Evolutionary conservation across 192 early-diverging fungal species (phyloP), one percentile per base, ranked within the genome.

Genomic region (Backusella tuberculispora): DNA sequence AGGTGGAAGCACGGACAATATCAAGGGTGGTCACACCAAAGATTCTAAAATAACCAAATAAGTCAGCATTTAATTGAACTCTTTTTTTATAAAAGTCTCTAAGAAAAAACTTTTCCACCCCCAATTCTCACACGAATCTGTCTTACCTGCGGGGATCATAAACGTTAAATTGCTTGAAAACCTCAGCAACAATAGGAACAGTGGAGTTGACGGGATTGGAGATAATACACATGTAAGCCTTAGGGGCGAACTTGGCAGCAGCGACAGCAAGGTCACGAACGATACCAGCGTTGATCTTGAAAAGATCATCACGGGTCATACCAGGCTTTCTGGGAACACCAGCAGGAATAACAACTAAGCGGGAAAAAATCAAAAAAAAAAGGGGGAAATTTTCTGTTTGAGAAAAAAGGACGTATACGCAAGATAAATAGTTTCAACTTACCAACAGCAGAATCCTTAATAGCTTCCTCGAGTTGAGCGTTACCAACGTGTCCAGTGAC

Each of bases 141-240:
- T 42, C 24, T 56, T 72, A 72, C 71, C 53, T 72, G 63, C 63
- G 56, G 75, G 92, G 89, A 80, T 97, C 92, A 82, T 92, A 96
- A 70, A 95, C 93, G 74, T 89, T 90, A 71, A 65, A 65, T 47
- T 92, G 89, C 91, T 96, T 96, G 81, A 95, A 90, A 46, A 93
- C 91, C 85, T 97, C 94, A 72, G 96, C 91, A 85, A 95, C 90
- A 78, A 97, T 97, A 66, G 96, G 96, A 56, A 97, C 96, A 76
- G 96, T 97, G 50, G 95, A 96, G 94, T 97, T 97, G 76, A 97
- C 96, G n/a, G 96, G 96, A 92, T 97, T 97, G 76, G 96, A 90
- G 83, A 97, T 97, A 78, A 97, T 86, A 29, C 93, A 86, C 79
- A 95, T 73, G 63, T 44, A 71, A 21, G 76, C 76, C 48, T 78